phyloP scores from a whole-genome alignment of 305 asterid genomes.

The Fraxinus sp. region DNA sequence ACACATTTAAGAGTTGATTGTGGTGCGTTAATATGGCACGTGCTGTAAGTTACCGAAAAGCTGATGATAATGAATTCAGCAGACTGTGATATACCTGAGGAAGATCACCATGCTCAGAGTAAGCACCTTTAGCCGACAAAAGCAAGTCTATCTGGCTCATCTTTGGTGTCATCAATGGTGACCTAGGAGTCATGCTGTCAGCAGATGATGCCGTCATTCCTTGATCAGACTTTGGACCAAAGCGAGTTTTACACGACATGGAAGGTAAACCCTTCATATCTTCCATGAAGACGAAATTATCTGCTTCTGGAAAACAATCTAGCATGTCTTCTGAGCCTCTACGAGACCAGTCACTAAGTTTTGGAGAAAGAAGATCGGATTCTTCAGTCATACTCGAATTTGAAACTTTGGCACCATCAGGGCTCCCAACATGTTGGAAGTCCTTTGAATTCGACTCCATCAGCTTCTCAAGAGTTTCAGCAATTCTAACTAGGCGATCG shows the following conservation, averaged over 20 bases:
- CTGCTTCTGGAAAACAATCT: slow-evolving; percentile 82
- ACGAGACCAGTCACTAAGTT: slow-evolving; percentile 93
- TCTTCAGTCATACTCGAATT: slow-evolving; percentile 85
- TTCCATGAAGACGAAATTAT: slow-evolving; percentile 67
- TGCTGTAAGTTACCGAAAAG: neutral
- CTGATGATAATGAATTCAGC: slow-evolving; percentile 9
- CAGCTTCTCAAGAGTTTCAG: slow-evolving; percentile 91
- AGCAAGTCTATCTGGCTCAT: slow-evolving; percentile 86
- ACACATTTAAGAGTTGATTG: neutral
- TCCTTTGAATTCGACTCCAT: slow-evolving; percentile 83
- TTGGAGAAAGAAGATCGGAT: slow-evolving; percentile 89
- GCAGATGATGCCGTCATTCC: slow-evolving; percentile 99
- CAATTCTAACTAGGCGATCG: slow-evolving; percentile 78
- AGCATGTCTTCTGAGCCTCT: slow-evolving; percentile 99
- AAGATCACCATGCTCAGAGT: slow-evolving; percentile 93
- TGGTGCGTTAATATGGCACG: neutral
- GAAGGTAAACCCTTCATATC: slow-evolving; percentile 80
- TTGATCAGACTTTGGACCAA: slow-evolving; percentile 97
- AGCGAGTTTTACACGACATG: slow-evolving; percentile 87
- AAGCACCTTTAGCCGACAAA: slow-evolving; percentile 84
- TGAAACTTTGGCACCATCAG: slow-evolving; percentile 79
- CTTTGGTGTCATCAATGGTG: slow-evolving; percentile 90
- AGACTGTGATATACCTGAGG: slow-evolving; percentile 64
- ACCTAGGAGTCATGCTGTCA: slow-evolving; percentile 96
- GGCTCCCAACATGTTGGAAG: slow-evolving; percentile 65